Base-by-base conservation (phyloP, 2,329 filamentous ascomycete species). In the Fusarium coffeatum region DNA sequence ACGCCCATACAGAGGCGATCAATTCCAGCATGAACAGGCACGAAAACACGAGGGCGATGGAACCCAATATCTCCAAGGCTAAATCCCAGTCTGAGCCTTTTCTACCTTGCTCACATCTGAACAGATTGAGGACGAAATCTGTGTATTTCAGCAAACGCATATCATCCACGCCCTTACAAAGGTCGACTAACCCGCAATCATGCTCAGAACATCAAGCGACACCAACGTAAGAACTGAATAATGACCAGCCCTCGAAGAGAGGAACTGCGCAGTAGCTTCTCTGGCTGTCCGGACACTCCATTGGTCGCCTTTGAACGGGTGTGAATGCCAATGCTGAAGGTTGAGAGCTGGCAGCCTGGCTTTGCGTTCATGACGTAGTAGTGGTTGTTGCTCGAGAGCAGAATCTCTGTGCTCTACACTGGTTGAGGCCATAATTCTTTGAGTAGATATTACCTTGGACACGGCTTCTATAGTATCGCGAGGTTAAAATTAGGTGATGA, bases 131-230 rank as follows among this genome's bases (percentile, higher is more conserved):
- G 16, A 65, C 43, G 4, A 65, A 65, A 30, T 30, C 28, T 30
- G 12, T 30, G 12, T 30, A 13, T 30, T 3, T 30, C 12, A 30
- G 28, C 28, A 30, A 30, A 30, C 1, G 28, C 28, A 30, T 30
- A 30, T 13, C 12, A 30, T 7, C 28, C 28, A 30, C 28, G 12
- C 5, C 28, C 12, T 9, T 1, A 1, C 0, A 3, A 0, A 5
- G 1, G 8, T 6, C 1, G 0, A 43, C 62, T 47, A 3, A 59
- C 59, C 62, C 10, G 53, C 60, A 0, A 65, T 65, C 60, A 65
- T 65, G 46, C 62, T 59, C 3, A 65, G 34, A 16, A 65, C 62
- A 59, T 65, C 61, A 1, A 64, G 46, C 6, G 59, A 65, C 2
- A 65, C 59, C 7, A 65, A 12, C 1, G 18, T 42, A 1, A 65